These are phyloP conservation scores for Neurospora sp. DNA, from an alignment of 495 filamentous ascomycete species.

Conservation along the genomic window DNA sequence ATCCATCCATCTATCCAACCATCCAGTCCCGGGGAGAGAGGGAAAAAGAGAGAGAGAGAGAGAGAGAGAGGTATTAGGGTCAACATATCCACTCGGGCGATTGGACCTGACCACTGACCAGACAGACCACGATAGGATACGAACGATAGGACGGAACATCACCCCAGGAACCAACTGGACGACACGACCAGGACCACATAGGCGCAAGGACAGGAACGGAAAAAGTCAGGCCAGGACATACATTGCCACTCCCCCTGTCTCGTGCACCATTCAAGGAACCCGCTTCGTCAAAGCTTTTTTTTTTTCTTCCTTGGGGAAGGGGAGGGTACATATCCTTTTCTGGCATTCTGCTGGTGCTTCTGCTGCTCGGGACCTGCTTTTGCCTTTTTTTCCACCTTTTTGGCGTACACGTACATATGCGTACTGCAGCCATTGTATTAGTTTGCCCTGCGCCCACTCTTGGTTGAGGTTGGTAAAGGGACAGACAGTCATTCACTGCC, in stretches of 20 bases:
- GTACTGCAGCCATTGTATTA: background rate
- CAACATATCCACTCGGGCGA: slow-evolving; percentile 9
- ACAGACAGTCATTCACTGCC: background rate
- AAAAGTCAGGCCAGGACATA: background rate
- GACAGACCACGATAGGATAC: background rate
- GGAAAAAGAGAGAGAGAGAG: too few species aligned
- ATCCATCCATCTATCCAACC: background rate
- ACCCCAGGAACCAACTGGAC: background rate
- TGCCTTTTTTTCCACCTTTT: slow-evolving; percentile 2
- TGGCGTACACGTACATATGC: slow-evolving; percentile 4
- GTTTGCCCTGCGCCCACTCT: background rate
- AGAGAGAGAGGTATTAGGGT: background rate
- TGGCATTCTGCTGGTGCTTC: background rate
- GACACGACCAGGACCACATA: background rate
- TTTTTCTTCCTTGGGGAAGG: background rate
- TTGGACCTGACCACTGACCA: background rate
- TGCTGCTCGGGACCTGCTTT: slow-evolving; percentile 18
- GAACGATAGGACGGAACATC: background rate
- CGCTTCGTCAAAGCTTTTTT: slow-evolving; percentile 4
- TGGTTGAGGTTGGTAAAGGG: background rate
- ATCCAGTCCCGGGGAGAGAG: too few species aligned
- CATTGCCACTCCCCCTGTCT: slow-evolving; percentile 20
- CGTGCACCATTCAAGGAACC: slow-evolving; percentile 11
- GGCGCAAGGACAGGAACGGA: background rate
- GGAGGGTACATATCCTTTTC: background rate